Percentiles rank a stretch among this genome's conserved stretches.
Conservation (phyloP, 371 early-diverging fungal species). For the Syncephalastrum racemosum region DNA sequence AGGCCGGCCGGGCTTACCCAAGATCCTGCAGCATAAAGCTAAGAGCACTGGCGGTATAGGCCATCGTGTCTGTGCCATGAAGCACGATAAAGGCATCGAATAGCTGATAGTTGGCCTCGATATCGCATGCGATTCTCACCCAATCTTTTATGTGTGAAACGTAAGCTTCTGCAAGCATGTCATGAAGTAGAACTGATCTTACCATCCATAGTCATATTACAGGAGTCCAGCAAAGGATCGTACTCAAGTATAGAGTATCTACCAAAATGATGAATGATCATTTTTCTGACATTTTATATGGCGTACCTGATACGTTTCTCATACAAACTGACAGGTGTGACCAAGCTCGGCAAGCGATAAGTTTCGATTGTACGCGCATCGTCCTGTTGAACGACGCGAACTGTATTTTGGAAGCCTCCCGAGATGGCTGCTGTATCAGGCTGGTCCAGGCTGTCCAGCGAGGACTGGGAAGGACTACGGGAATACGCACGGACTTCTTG, state of each 20-base stretch:
- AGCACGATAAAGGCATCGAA: conserved; percentile 95
- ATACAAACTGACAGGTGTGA: conserved; percentile 91
- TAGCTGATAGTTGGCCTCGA: conserved; percentile 88
- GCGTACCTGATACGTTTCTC: conserved; percentile 84
- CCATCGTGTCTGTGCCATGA: conserved; percentile 96
- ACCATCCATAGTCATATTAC: conserved; percentile 91
- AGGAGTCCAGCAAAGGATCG: conserved; percentile 89
- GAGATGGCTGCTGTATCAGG: too few species aligned
- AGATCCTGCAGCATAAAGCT: conserved; percentile 96
- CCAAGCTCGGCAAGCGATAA: conserved; percentile 56
- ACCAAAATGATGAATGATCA: neutral
- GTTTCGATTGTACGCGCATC: neutral
- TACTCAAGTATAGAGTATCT: conserved; percentile 92
- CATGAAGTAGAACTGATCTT: conserved; percentile 8
- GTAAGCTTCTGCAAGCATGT: neutral
- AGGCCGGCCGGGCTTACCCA: conserved; percentile 46
- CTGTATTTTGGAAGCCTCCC: conserved; percentile 34
- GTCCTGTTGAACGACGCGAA: conserved; percentile 23
- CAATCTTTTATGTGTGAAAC: conserved; percentile 75
- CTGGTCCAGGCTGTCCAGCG: conserved; percentile 25
- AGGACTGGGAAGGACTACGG: conserved; percentile 21
- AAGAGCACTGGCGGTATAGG: conserved; percentile 91
- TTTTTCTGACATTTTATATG: neutral
- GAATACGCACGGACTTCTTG: conserved; percentile 5
- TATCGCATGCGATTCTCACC: conserved; percentile 93